Percentiles rank a stretch among this genome's conserved stretches.
These are phyloP conservation scores for Phytopythium kandeliae DNA, from an alignment of 352 stramenopile species.

Conservation along the genomic window DNA sequence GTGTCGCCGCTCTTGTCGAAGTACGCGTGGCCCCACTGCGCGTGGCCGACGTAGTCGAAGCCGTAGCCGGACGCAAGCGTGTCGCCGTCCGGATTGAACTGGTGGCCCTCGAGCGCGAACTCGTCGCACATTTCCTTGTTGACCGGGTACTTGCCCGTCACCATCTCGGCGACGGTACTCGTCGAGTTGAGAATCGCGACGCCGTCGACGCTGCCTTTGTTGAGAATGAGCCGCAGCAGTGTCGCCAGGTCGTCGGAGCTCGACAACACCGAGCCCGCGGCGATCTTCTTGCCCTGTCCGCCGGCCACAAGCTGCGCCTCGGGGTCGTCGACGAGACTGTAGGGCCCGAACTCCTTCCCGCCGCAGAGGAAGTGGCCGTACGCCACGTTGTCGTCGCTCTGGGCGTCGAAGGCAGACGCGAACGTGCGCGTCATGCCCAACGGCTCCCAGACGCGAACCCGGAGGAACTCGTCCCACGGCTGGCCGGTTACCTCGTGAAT, in stretches of 20 bases:
- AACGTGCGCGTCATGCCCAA: slow-evolving; percentile 59
- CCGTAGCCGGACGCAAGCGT: slow-evolving; percentile 55
- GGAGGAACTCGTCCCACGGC: slow-evolving; percentile 46
- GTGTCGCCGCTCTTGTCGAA: slow-evolving; percentile 67
- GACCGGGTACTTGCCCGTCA: slow-evolving; percentile 42
- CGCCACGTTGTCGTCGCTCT: slow-evolving; percentile 22
- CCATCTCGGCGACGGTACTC: slow-evolving; percentile 41
- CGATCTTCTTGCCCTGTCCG: slow-evolving; percentile 21
- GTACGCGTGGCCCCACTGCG: slow-evolving; percentile 59
- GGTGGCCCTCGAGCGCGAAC: slow-evolving; percentile 35
- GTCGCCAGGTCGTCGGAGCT: slow-evolving; percentile 49
- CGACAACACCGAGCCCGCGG: slow-evolving; percentile 41
- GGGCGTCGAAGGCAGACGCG: slow-evolving; percentile 18
- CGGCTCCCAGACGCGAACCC: slow-evolving; percentile 40
- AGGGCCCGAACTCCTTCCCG: slow-evolving; percentile 36
- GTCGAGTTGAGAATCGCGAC: slow-evolving; percentile 38
- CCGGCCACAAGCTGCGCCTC: slow-evolving; percentile 27
- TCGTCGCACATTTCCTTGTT: slow-evolving; percentile 27
- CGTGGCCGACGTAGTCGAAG: slow-evolving; percentile 49
- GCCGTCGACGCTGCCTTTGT: slow-evolving; percentile 54
- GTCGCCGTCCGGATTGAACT: slow-evolving; percentile 40
- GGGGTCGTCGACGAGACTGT: slow-evolving; percentile 21
- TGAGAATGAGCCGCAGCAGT: slow-evolving; percentile 48
- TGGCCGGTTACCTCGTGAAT: slow-evolving; percentile 40
- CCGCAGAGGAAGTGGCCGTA: slow-evolving; percentile 48